Evolutionary conservation across 2,329 filamentous ascomycete genomes (phyloP).

Genomic region (Colletotrichum theobromicola): DNA sequence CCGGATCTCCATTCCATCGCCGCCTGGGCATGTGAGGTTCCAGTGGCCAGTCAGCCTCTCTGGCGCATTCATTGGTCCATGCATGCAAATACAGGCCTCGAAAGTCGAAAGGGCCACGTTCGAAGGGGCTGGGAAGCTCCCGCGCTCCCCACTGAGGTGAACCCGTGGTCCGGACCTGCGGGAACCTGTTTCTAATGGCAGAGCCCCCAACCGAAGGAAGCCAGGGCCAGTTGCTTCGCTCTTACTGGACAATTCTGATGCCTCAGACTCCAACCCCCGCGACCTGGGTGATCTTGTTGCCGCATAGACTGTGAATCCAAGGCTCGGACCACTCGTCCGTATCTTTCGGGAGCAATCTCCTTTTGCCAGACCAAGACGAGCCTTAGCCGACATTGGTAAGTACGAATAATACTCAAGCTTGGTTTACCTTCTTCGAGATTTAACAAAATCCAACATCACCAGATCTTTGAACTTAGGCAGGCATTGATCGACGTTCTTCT

Average conservation of each 20-base stretch:
- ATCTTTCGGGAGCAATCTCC: not conserved
- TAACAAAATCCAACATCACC: not conserved
- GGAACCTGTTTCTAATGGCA: not conserved
- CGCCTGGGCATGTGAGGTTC: not conserved
- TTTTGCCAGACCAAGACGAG: not conserved
- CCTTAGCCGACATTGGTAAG: not conserved
- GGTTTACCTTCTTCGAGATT: not conserved
- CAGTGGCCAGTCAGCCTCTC: not conserved
- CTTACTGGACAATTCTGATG: not conserved
- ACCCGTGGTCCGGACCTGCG: not conserved
- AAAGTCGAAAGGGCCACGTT: not conserved
- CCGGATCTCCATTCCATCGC: not conserved
- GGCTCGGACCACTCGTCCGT: not conserved
- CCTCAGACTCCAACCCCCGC: not conserved
- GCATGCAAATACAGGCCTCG: not conserved
- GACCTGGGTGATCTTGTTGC: not conserved
- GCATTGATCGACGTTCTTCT: not conserved
- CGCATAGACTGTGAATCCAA: not conserved
- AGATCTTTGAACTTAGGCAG: not conserved
- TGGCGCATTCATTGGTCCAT: not conserved
- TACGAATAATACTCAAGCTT: not conserved
- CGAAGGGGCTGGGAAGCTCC: not conserved
- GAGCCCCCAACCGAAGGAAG: not conserved
- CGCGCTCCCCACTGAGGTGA: not conserved
- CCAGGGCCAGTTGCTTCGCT: not conserved